phyloP scores from a whole-genome alignment of 306 rosid genomes.

The Cercis canadensis region DNA sequence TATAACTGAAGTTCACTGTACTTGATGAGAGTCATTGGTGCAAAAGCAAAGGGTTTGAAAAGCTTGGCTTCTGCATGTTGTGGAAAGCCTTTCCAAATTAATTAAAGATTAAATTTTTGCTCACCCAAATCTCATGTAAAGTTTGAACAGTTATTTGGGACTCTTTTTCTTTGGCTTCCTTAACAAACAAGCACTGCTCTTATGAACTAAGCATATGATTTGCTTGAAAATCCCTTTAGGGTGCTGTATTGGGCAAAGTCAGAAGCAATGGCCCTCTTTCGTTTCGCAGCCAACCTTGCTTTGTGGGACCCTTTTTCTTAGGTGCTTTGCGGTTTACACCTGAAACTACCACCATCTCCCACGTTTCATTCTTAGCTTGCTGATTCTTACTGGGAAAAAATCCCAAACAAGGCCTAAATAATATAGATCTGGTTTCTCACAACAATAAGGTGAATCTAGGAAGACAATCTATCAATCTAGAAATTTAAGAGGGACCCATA shows the following conservation, averaged over 20 bases:
- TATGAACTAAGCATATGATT: constrained; percentile 18
- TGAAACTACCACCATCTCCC: no score
- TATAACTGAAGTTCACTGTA: constrained; percentile 50
- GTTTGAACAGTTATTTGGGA: constrained; percentile 13
- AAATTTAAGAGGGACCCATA: constrained; percentile 34
- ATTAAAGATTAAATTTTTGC: constrained; percentile 23
- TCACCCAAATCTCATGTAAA: constrained; percentile 31
- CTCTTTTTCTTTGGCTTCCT: not conserved
- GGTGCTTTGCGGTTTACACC: constrained; percentile 12
- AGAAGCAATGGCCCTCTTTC: not conserved
- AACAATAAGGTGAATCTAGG: constrained; percentile 26
- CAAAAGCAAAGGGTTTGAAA: constrained; percentile 40
- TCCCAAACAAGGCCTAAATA: constrained; percentile 25
- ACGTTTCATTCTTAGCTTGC: no score
- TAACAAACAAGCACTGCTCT: constrained; percentile 15
- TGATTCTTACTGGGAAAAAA: not conserved
- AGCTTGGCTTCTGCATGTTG: constrained; percentile 26
- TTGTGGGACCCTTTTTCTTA: constrained; percentile 33
- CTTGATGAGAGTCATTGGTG: constrained; percentile 40
- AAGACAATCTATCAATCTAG: constrained; percentile 37
- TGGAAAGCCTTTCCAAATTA: constrained; percentile 39
- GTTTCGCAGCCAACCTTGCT: not conserved
- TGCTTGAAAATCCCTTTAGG: constrained; percentile 16
- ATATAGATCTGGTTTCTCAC: constrained; percentile 31
- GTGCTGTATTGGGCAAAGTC: constrained; percentile 31